Conservation (phyloP, 73 alveolate species). For the Urostyla sp. region DNA sequence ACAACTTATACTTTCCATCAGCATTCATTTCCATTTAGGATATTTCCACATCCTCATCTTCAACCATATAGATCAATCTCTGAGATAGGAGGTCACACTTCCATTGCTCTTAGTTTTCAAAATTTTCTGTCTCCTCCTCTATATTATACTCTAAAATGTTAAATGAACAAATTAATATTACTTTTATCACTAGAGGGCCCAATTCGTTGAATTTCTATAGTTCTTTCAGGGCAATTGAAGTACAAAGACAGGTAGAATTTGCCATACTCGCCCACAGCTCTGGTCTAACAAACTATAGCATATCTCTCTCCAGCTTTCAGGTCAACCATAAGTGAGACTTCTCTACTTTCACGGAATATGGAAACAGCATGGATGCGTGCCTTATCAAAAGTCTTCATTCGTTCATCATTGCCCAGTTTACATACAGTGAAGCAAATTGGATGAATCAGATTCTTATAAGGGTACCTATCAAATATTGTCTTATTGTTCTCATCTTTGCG, state of each 20-base stretch:
- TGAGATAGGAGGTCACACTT: slow-evolving; percentile 19
- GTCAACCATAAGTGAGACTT: slow-evolving; percentile 51
- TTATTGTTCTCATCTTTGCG: slow-evolving; percentile 4
- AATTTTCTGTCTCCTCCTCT: slow-evolving; percentile 46
- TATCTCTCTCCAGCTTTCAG: slow-evolving; percentile 59
- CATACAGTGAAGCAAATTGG: slow-evolving; percentile 52
- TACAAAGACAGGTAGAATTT: slow-evolving; percentile 48
- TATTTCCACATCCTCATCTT: slow-evolving; percentile 49
- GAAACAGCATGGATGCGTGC: slow-evolving; percentile 43
- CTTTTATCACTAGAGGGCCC: neutral
- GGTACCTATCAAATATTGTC: slow-evolving; percentile 55
- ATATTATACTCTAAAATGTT: slow-evolving; percentile 16
- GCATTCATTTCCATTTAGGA: too few species aligned
- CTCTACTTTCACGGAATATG: slow-evolving; percentile 56
- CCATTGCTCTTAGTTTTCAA: slow-evolving; percentile 29
- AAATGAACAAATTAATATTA: neutral
- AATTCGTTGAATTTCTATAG: neutral
- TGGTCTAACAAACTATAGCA: slow-evolving; percentile 64
- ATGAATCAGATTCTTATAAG: slow-evolving; percentile 59
- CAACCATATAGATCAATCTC: slow-evolving; percentile 26
- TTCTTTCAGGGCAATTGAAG: neutral
- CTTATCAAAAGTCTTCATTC: slow-evolving; percentile 50
- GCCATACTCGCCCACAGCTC: slow-evolving; percentile 59
- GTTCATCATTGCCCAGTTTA: slow-evolving; percentile 40
- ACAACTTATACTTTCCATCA: too few species aligned